These are phyloP conservation scores for Alternaria viburni DNA, from an alignment of 2,329 filamentous ascomycete genomes.

Conservation along the genomic window DNA sequence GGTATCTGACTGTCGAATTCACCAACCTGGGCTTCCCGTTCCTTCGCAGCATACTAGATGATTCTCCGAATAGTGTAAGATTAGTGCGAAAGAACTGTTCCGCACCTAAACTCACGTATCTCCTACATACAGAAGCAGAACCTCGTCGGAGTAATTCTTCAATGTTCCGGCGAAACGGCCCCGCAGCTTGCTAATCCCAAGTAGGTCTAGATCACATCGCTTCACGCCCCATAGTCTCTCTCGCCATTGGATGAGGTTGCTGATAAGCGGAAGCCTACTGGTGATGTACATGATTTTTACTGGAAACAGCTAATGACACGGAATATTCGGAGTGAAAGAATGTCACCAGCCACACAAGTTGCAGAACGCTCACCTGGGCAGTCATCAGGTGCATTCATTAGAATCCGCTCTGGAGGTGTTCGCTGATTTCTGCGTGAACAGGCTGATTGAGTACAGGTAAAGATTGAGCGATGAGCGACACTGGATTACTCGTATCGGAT, in stretches of 20 bases:
- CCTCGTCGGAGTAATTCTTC: neutral
- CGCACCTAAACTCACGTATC: neutral
- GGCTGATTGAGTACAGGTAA: neutral
- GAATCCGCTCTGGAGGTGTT: neutral
- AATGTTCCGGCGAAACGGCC: neutral
- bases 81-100: neutral
- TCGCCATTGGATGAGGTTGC: neutral
- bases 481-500: neutral
- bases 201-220: neutral
- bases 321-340: neutral
- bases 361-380: neutral
- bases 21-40: slow-evolving; percentile 46
- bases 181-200: neutral
- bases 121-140: neutral
- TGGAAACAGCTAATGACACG: neutral
- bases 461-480: neutral
- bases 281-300: neutral
- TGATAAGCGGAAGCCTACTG: neutral
- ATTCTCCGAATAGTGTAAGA: neutral
- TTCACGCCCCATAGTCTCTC: too few species aligned
- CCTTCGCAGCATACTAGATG: slow-evolving; percentile 38
- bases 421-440: neutral
- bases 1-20: neutral
- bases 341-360: neutral
- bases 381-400: neutral